A percentile compares a stretch with the other conserved stretches of the same genome.
Conservation (phyloP, 176 grass and related monocot genomes). For the Panicum miliaceum region DNA sequence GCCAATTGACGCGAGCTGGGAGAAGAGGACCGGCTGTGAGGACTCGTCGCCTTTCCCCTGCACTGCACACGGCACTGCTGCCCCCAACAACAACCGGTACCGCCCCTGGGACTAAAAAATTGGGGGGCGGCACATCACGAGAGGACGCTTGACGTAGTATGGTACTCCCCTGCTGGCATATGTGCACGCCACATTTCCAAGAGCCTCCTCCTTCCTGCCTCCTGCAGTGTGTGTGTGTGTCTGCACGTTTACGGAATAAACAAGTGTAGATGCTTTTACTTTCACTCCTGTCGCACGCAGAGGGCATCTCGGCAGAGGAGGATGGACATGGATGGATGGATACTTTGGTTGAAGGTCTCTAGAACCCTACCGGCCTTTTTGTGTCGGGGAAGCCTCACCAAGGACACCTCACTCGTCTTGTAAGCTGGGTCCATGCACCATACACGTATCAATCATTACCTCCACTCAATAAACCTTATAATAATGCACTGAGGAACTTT, state of each 20-base stretch:
- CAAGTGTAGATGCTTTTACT: slow-evolving; percentile 1
- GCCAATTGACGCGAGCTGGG: slow-evolving; percentile 38
- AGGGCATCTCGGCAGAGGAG: slow-evolving; percentile 17
- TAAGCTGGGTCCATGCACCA: slow-evolving; percentile 44
- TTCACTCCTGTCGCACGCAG: slow-evolving; percentile 26
- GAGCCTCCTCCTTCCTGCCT: background rate
- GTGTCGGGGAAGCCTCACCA: slow-evolving; percentile 45
- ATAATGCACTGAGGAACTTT: background rate
- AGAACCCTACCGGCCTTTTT: slow-evolving; percentile 52
- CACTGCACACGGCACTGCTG: slow-evolving; percentile 21
- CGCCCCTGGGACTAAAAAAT: slow-evolving; percentile 35
- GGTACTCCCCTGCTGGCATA: slow-evolving; percentile 15
- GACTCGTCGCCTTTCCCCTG: slow-evolving; percentile 23
- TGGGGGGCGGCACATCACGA: background rate
- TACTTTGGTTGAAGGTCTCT: slow-evolving; percentile 48
- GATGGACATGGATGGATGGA: slow-evolving; percentile 17
- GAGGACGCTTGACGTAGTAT: slow-evolving; percentile 39
- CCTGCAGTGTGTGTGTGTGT: background rate
- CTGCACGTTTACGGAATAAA: background rate
- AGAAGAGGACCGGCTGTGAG: too few relatives aligned
- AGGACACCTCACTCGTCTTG: slow-evolving; percentile 10
- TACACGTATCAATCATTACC: slow-evolving; percentile 55
- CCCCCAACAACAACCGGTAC: slow-evolving; percentile 16
- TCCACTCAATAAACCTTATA: slow-evolving; percentile 45
- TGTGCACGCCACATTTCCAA: slow-evolving; percentile 10